Evolutionary conservation across 2,329 filamentous ascomycete genomes (phyloP), one percentile per base, ranked within the genome.

Genomic region (Calonectria pseudoreteaudii): DNA sequence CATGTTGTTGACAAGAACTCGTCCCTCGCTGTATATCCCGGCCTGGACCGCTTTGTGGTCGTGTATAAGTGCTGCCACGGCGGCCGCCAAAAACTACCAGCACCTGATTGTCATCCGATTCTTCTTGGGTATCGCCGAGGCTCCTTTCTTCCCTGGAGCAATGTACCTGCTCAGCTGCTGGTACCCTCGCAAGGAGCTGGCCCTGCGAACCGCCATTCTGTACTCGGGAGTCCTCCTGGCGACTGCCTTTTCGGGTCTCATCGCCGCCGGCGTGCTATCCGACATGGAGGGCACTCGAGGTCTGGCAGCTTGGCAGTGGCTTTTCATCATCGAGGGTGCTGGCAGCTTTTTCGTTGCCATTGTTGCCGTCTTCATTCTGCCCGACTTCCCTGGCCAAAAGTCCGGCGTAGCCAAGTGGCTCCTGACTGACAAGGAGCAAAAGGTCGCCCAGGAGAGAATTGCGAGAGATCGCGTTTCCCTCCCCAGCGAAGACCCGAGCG

Each of bases 281-380:
- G 44, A 47, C 8, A 66, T 78, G 6, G 70, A 77, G 18, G 86
- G 88, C 4, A 83, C 83, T 3, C 82, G 82, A 16, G 92, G 91
- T 1, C 82, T 92, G 2, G 88, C 86, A 2, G 91, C 91, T 3
- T 94, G 91, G 91, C 70, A 75, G 14, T 76, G 73, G 75, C 73
- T 76, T 7, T 76, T 75, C 62, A 92, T 93, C 56, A 89, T 93
- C 28, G 91, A 93, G 80, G 92, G 92, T 10, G 84, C 86, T 2
- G 86, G 76, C 6, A 81, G 75, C 47, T 75, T 80, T 34, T 44
- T 69, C 3, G 60, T 75, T 5, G 80, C 76, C 10, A n/a, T 78
- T 0, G 14, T 75, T n/a, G 71, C 72, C 0, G 65, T 77, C 18
- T 56, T 76, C 26, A 20, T 79, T 6, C 69, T 78, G 13, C 73